Conservation (phyloP, 2,329 filamentous ascomycete genomes). For the Coniochaeta hoffmannii region DNA sequence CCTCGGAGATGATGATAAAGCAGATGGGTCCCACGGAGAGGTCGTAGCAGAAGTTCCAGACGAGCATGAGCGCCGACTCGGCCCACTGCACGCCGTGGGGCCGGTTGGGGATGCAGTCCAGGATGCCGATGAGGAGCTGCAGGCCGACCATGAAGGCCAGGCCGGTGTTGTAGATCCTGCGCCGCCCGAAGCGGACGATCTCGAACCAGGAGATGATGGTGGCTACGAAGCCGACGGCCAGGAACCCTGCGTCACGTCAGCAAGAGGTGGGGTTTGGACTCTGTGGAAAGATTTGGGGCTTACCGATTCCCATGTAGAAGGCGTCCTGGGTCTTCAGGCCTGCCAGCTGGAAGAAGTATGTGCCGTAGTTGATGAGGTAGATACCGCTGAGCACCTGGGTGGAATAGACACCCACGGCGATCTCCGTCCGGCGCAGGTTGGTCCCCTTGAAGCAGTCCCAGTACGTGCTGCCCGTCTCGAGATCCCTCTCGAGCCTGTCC, state of each 20-base stretch:
- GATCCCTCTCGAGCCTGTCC: constrained; percentile 45
- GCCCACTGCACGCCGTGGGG: constrained; percentile 34
- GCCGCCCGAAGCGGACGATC: constrained; percentile 40
- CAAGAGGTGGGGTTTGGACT: too few relatives aligned
- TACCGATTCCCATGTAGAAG: constrained; percentile 46
- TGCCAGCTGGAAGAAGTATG: constrained; percentile 52
- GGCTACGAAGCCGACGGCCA: constrained; percentile 41
- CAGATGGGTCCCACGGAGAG: constrained; percentile 40
- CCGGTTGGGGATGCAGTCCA: constrained; percentile 35
- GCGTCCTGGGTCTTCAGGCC: constrained; percentile 40
- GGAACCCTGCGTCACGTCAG: not conserved
- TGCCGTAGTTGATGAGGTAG: constrained; percentile 57
- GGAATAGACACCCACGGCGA: constrained; percentile 53
- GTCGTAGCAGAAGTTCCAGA: constrained; percentile 46
- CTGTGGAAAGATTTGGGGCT: constrained; percentile 22
- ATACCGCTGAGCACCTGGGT: constrained; percentile 59
- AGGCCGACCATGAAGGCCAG: constrained; percentile 33
- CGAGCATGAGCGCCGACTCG: constrained; percentile 40
- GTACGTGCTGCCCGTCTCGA: constrained; percentile 40
- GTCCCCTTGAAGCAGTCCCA: constrained; percentile 41
- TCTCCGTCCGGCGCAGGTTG: constrained; percentile 46
- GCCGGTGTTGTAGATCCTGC: constrained; percentile 41
- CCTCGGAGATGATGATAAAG: constrained; percentile 49
- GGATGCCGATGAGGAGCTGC: constrained; percentile 39
- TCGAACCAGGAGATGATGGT: constrained; percentile 47